phyloP scores from a whole-genome alignment of 202 grass and related monocot species.

The Brachypodium distachyon region DNA sequence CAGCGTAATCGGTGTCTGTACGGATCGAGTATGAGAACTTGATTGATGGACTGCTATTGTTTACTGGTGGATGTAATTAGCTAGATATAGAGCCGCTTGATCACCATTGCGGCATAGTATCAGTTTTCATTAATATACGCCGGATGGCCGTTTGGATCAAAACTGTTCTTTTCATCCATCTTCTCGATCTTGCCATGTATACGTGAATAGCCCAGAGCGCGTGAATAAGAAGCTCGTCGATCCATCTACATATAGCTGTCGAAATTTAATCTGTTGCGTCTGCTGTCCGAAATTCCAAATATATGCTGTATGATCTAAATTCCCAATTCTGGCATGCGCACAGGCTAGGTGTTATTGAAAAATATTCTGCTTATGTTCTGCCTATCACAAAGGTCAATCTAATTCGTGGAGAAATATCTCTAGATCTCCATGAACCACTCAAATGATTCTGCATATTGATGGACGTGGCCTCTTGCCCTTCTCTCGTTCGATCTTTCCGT shows the following conservation, averaged over 20 bases:
- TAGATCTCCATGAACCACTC: constrained; percentile 8
- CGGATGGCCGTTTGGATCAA: too few relatives aligned
- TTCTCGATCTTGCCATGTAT: too few relatives aligned
- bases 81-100: constrained; percentile 7
- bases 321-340: neutral
- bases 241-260: too few relatives aligned
- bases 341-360: neutral
- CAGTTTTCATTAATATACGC: too few relatives aligned
- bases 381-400: neutral
- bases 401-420: neutral
- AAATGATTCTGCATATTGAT: constrained; percentile 13
- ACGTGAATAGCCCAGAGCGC: too few relatives aligned
- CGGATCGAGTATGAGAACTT: neutral
- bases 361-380: neutral
- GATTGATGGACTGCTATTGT: neutral
- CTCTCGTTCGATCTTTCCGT: constrained; percentile 21
- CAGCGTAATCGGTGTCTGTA: neutral
- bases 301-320: too few relatives aligned
- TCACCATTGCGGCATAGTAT: constrained; percentile 9
- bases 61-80: constrained; percentile 27
- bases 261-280: too few relatives aligned
- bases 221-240: too few relatives aligned
- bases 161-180: too few relatives aligned
- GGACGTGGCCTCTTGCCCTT: constrained; percentile 29
- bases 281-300: too few relatives aligned